Conservation (phyloP, 176 grass and related monocot genomes). For the Typha latifolia region DNA sequence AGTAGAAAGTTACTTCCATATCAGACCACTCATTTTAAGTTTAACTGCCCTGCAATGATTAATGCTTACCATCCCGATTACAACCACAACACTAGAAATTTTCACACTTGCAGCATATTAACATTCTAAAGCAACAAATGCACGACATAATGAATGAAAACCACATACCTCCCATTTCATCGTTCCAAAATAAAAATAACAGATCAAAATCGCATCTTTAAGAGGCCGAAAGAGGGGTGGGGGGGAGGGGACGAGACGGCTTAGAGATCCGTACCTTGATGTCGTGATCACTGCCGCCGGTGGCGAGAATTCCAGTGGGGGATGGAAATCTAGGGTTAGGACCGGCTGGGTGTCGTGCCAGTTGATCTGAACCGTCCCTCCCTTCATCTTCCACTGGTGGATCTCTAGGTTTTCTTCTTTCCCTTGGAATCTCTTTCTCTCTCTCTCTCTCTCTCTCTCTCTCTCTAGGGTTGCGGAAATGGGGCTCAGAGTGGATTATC, state of each 20-base stretch:
- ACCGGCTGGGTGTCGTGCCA: slow-evolving; percentile 95
- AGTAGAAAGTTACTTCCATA: too few species aligned
- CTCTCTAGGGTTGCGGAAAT: too few species aligned
- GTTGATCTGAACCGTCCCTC: slow-evolving; percentile 96
- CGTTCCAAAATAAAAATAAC: background rate
- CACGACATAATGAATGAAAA: background rate
- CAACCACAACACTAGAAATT: too few species aligned
- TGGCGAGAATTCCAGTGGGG: slow-evolving; percentile 69
- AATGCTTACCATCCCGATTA: too few species aligned
- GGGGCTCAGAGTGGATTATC: too few species aligned
- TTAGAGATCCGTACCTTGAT: slow-evolving; percentile 47
- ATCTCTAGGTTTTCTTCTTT: background rate
- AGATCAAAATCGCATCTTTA: background rate
- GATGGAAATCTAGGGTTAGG: slow-evolving; percentile 98
- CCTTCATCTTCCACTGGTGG: slow-evolving; percentile 40
- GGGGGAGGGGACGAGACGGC: background rate
- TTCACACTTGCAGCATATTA: too few species aligned
- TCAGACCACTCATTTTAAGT: too few species aligned
- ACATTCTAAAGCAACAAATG: background rate
- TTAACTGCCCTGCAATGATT: too few species aligned
- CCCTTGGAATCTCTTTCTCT: background rate
- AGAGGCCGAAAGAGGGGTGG: background rate
- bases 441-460: background rate
- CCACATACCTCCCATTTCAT: background rate
- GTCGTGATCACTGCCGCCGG: slow-evolving; percentile 86